Evolutionary conservation across 441 rosid genomes (phyloP), one percentile per base, ranked within the genome.

Genomic region (Croton laevigatus): DNA sequence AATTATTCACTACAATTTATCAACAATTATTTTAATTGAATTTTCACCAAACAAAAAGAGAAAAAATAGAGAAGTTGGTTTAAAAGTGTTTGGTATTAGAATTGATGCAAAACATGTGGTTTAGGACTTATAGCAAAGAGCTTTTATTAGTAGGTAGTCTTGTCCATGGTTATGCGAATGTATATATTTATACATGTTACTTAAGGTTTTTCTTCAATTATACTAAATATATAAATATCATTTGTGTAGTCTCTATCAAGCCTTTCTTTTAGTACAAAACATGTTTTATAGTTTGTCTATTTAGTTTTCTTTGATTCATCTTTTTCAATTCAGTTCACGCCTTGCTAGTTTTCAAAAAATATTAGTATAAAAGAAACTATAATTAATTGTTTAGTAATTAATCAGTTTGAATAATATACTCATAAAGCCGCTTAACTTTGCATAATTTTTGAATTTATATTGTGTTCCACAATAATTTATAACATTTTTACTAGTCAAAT

Each of bases 301-400:
- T 17, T n/a, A 42, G 38, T 19, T 36, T 27, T 51, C 34, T 6
- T 58, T 3, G 42, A 60, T 36, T 5, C 4, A 42, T 48, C 49
- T 6, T 62, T 36, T 71, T 65, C 68, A 23, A 1, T 71, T 46
- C 46, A 63, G 60, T 38, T 16, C 19, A 49, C 14, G 44, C 44
- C 44, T 40, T 40, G 1, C 44, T 40, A 9, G 44, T 27, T 27
- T 6, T 7, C 3, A 4, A 38, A 0, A 38, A 5, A 38, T 38
- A 38, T 38, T 38, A 38, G 42, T 27, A 27, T 27, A 27, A 27
- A 27, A 27, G 1, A 27, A 27, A 27, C 32, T 27, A 27, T 27
- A 27, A 27, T 27, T 27, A 27, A 27, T 27, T n/a, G n/a, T n/a
- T n/a, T n/a, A n/a, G n/a, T n/a, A n/a, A n/a, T n/a, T n/a, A n/a